phyloP scores from a whole-genome alignment of 305 asterid genomes.

The Stenogyne calaminthoides region DNA sequence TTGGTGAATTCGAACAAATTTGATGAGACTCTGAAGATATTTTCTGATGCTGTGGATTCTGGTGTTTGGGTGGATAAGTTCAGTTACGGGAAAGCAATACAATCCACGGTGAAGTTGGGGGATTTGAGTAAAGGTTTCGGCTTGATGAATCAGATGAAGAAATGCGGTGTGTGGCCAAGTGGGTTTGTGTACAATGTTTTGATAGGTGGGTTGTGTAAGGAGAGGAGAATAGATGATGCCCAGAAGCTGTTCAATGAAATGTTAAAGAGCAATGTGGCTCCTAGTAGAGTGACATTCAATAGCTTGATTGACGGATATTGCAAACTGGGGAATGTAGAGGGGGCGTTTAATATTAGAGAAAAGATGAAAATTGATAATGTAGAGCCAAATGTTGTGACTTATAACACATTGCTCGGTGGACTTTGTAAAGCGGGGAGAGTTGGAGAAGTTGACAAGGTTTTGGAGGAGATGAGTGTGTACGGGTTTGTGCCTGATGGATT shows the following conservation, averaged over 20 bases:
- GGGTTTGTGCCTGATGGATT: constrained; percentile 69
- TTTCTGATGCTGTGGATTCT: constrained; percentile 48
- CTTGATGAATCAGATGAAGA: constrained; percentile 50
- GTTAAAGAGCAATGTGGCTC: constrained; percentile 48
- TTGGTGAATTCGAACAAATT: constrained; percentile 48
- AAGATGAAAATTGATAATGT: constrained; percentile 54
- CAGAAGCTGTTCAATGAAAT: constrained; percentile 69
- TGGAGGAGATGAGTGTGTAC: constrained; percentile 59
- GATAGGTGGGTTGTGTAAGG: constrained; percentile 76
- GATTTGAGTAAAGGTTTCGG: constrained; percentile 56
- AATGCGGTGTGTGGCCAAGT: constrained; percentile 38
- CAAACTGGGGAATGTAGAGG: constrained; percentile 55
- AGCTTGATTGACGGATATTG: constrained; percentile 78
- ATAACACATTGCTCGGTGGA: constrained; percentile 67
- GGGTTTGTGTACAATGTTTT: constrained; percentile 74
- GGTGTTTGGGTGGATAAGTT: constrained; percentile 60
- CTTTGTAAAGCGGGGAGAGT: constrained; percentile 69
- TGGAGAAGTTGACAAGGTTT: constrained; percentile 51
- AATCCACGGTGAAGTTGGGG: constrained; percentile 66
- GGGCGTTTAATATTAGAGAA: constrained; percentile 53
- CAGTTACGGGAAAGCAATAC: constrained; percentile 71
- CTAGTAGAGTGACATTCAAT: constrained; percentile 61
- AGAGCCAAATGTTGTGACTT: constrained; percentile 64
- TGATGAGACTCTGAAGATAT: constrained; percentile 44
- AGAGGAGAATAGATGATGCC: constrained; percentile 62